Base-by-base conservation (phyloP, 176 grass and related monocot species). In the Thinopyrum elongatum region DNA sequence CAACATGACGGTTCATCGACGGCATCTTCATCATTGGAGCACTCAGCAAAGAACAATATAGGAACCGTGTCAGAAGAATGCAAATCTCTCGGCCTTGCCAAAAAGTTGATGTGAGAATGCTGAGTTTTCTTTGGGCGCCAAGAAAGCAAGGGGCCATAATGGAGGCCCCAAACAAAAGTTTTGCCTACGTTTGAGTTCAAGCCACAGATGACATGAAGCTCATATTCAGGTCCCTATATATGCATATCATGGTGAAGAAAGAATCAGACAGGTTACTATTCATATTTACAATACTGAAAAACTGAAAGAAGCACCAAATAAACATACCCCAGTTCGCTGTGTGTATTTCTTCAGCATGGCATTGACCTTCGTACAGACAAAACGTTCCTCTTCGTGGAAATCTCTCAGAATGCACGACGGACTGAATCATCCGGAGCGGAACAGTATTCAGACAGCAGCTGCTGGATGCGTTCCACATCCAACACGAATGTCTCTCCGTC, bases 61-160 rank as follows among this genome's bases (percentile, higher is more conserved):
- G 74, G 83, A 69, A 22, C 55, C 31, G 23, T 23, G 6, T 74
- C 21, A 60, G 65, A 11, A 83, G 81, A 73, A 83, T 28, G 33
- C 25, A 21, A 77, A 69, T 17, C 70, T 83, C 6, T 70, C 3
- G 34, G 86, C 11, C 26, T 88, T 3, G 80, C 72, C 72, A 83
- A 35, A 14, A 88, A 77, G 80, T 78, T 88, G 47, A 83, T 44
- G 39, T 87, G 86, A 67, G 23, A 74, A 74, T 11, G 49, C 49
- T 53, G 49, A 53, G 49, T 53, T 53, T 53, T 53, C 49, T 17
- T 53, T 53, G 49, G 49, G 49, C 16, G 31, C 19, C 73, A 9
- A 1, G 30, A 13, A 8, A 53, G 5, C 15, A 53, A 53, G 49
- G 49, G 49, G 15, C 83, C 83, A n/a, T 84, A 82, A 36, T 77